phyloP scores from a whole-genome alignment of 805 yeast genomes.

The Teunomyces kruisii region DNA sequence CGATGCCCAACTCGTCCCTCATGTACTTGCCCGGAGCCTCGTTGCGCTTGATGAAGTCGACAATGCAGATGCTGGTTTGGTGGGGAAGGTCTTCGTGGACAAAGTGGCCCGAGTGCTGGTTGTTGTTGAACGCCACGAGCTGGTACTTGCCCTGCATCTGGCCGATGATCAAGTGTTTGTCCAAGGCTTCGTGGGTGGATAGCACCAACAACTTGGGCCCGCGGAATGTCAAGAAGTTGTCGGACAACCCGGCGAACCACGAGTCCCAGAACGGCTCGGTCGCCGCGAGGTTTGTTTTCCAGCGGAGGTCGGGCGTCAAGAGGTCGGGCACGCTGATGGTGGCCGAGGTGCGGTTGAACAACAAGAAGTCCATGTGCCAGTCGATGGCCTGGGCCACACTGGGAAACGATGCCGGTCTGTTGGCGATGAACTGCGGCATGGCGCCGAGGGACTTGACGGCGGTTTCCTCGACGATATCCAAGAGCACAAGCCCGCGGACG shows the following conservation, averaged over 20 bases:
- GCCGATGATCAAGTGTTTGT: constrained; percentile 82
- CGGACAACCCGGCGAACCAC: constrained; percentile 79
- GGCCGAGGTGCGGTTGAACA: constrained; percentile 64
- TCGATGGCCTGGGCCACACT: constrained; percentile 61
- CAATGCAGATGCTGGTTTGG: constrained; percentile 57
- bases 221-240: constrained; percentile 39
- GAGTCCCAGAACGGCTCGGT: constrained; percentile 73
- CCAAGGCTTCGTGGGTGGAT: constrained; percentile 88
- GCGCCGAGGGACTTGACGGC: constrained; percentile 68
- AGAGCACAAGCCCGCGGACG: constrained; percentile 68
- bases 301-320: constrained; percentile 38
- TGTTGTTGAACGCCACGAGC: constrained; percentile 69
- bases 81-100: constrained; percentile 89
- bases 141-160: constrained; percentile 99
- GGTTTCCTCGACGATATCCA: constrained; percentile 94
- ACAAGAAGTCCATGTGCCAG: constrained; percentile 70
- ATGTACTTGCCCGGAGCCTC: constrained; percentile 33
- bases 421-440: constrained; percentile 65
- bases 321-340: constrained; percentile 74
- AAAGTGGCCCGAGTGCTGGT: constrained; percentile 71
- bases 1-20: constrained; percentile 29
- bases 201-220: constrained; percentile 68
- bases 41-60: constrained; percentile 50
- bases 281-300: constrained; percentile 63
- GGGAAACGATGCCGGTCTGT: constrained; percentile 63